Conservation (phyloP, 805 yeast genomes). For the Saccharomycopsis fibuligera region DNA sequence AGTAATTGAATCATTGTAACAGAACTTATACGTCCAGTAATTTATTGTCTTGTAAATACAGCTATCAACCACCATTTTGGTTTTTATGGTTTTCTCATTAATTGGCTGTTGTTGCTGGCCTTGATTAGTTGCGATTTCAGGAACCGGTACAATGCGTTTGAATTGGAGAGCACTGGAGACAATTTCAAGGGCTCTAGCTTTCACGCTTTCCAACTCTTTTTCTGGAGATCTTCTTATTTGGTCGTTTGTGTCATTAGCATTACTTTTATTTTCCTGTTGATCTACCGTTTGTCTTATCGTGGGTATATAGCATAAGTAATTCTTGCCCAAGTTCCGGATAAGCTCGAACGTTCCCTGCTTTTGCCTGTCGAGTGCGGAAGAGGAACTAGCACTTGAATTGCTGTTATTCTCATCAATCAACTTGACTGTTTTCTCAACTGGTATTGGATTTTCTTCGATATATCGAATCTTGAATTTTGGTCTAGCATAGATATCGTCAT, state of each 20-base stretch:
- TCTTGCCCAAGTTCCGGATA: not conserved
- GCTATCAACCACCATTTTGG: not conserved
- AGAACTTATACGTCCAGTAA: conserved; percentile 21
- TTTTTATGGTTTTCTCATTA: not conserved
- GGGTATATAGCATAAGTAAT: conserved; percentile 5
- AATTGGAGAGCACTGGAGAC: too few species aligned
- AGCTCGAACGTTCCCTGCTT: not conserved
- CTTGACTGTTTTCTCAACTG: not conserved
- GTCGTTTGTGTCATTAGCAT: not conserved
- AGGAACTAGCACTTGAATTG: too few species aligned
- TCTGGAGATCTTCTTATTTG: not conserved
- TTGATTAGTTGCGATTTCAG: too few species aligned
- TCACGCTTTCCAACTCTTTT: too few species aligned
- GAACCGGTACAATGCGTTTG: not conserved
- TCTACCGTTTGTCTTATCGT: not conserved
- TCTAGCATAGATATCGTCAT: conserved; percentile 11
- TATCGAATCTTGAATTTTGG: conserved; percentile 6
- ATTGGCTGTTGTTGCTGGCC: too few species aligned
- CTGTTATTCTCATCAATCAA: not conserved
- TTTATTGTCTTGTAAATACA: conserved; percentile 9
- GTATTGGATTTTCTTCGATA: not conserved
- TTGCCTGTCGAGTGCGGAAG: not conserved
- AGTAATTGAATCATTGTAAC: conserved; percentile 10
- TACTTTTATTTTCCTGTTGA: not conserved
- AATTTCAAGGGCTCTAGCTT: not conserved